Conservation (phyloP, 345 rosid species). For the Boechera stricta region DNA sequence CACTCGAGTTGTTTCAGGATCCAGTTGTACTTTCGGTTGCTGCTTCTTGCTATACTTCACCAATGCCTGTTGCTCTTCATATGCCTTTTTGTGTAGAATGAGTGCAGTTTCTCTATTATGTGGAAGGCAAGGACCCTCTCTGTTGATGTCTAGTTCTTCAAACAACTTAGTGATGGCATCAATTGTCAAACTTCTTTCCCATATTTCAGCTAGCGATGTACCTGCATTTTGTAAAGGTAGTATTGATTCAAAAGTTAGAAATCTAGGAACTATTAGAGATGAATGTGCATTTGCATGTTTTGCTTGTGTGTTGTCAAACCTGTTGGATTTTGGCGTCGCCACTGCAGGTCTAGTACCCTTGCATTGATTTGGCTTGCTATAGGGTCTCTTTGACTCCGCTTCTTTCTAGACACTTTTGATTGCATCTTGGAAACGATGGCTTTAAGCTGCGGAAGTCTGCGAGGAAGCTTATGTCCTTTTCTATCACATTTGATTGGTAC, state of each 20-base stretch:
- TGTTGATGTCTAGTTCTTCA: slow-evolving; percentile 53
- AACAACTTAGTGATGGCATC: slow-evolving; percentile 53
- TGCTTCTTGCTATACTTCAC: slow-evolving; percentile 44
- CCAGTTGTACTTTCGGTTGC: slow-evolving; percentile 69
- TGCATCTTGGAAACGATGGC: slow-evolving; percentile 35
- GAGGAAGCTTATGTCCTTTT: background rate
- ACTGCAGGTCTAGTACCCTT: slow-evolving; percentile 10
- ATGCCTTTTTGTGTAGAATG: slow-evolving; percentile 47
- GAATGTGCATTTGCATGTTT: background rate
- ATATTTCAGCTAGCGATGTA: slow-evolving; percentile 41
- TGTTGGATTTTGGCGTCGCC: slow-evolving; percentile 41
- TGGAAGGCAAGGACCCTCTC: slow-evolving; percentile 40
- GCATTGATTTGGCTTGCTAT: slow-evolving; percentile 30
- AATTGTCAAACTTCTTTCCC: slow-evolving; percentile 40
- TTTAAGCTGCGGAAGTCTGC: background rate
- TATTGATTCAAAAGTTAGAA: background rate
- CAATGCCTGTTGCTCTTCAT: slow-evolving; percentile 48
- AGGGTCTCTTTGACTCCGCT: slow-evolving; percentile 54
- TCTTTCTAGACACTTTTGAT: slow-evolving; percentile 49
- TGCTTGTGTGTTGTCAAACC: slow-evolving; percentile 11
- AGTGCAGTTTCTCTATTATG: slow-evolving; percentile 53
- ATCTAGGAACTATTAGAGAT: background rate
- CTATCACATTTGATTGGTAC: slow-evolving; percentile 34
- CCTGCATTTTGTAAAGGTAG: slow-evolving; percentile 49
- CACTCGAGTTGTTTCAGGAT: slow-evolving; percentile 75